These are phyloP conservation scores for Rhynchosporium secalis DNA, from an alignment of 2,329 filamentous ascomycete species.

Conservation along the genomic window DNA sequence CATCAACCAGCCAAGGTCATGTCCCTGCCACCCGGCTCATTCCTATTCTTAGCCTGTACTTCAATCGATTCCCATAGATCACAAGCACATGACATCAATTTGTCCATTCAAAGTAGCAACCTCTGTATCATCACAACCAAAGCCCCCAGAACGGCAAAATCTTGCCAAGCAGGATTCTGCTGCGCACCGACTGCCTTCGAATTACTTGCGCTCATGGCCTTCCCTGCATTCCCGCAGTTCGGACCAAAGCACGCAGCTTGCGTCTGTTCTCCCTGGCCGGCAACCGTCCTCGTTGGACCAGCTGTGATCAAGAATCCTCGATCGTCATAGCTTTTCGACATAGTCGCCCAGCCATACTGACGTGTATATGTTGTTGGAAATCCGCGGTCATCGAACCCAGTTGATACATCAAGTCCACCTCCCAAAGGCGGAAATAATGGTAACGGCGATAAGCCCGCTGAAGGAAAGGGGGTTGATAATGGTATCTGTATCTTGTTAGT, in stretches of 20 bases:
- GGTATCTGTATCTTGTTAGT: slow-evolving; percentile 42
- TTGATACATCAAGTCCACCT: slow-evolving; percentile 42
- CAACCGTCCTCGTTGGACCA: slow-evolving; percentile 16
- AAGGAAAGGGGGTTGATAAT: slow-evolving; percentile 52
- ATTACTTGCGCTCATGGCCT: slow-evolving; percentile 27
- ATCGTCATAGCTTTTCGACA: slow-evolving; percentile 46
- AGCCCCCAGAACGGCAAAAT: slow-evolving; percentile 24
- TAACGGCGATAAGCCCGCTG: slow-evolving; percentile 49
- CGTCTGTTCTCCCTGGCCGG: slow-evolving; percentile 12
- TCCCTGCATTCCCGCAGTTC: slow-evolving; percentile 28
- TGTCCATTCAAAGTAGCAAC: slow-evolving; percentile 23
- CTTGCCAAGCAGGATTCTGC: slow-evolving; percentile 22
- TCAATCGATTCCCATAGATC: background rate
- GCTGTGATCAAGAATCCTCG: slow-evolving; percentile 46
- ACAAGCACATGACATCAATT: background rate
- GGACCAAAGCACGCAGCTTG: slow-evolving; percentile 21
- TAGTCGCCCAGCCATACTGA: slow-evolving; percentile 40
- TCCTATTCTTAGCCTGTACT: background rate
- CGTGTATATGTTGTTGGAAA: slow-evolving; percentile 50
- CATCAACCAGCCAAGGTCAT: background rate
- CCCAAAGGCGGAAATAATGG: slow-evolving; percentile 42
- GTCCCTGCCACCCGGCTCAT: background rate
- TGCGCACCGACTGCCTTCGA: slow-evolving; percentile 25
- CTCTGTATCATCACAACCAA: slow-evolving; percentile 25
- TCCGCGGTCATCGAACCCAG: slow-evolving; percentile 49